Percentiles rank a stretch among this genome's conserved stretches.
Evolutionary conservation across 2,329 filamentous ascomycete genomes (phyloP).

Genomic region (Xylaria arbuscula): DNA sequence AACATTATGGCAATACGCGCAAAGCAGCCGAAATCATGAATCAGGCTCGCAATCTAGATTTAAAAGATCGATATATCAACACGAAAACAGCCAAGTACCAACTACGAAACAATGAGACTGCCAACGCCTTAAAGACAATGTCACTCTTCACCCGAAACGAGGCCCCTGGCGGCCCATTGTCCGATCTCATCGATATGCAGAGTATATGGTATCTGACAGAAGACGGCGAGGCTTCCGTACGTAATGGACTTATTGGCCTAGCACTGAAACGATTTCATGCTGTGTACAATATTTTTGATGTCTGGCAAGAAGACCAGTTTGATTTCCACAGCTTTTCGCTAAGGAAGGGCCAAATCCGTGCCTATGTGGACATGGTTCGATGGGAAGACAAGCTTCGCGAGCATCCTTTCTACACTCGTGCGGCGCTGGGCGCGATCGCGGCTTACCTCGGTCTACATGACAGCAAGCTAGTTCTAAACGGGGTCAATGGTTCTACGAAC

Average conservation of each 20-base stretch:
- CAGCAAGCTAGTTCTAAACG: conserved; percentile 73
- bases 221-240: conserved; percentile 88
- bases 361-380: conserved; percentile 94
- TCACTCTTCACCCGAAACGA: conserved; percentile 95
- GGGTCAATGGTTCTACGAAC: conserved; percentile 65
- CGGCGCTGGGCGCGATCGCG: conserved; percentile 82
- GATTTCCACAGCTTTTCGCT: conserved; percentile 98
- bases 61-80: conserved; percentile 96
- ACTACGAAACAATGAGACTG: conserved; percentile 89
- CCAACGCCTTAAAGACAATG: conserved; percentile 86
- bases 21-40: conserved; percentile 92
- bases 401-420: conserved; percentile 91
- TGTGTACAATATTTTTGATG: conserved; percentile 91
- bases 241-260: conserved; percentile 83
- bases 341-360: conserved; percentile 93
- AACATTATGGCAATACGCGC: conserved; percentile 82
- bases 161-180: conserved; percentile 84
- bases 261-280: conserved; percentile 93
- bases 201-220: conserved; percentile 97
- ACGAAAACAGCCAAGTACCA: conserved; percentile 98
- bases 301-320: conserved; percentile 98
- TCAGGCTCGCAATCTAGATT: conserved; percentile 83
- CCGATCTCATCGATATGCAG: conserved; percentile 97
- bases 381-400: conserved; percentile 94
- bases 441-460: conserved; percentile 85